phyloP scores from a whole-genome alignment of 306 rosid genomes.

The Datisca glomerata region DNA sequence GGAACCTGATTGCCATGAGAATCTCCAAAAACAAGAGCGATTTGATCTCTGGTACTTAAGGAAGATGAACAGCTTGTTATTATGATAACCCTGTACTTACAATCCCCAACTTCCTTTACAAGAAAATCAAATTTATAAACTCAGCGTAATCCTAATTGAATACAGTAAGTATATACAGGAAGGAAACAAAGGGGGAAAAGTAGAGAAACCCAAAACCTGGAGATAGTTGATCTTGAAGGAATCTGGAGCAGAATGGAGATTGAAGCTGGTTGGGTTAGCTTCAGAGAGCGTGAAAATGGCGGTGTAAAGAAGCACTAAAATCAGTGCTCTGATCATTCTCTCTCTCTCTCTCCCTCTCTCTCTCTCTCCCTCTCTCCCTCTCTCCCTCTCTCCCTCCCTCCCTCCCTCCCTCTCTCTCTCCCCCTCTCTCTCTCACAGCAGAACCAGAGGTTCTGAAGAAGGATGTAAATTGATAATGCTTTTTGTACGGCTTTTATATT shows the following conservation, averaged over 20 bases:
- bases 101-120: slow-evolving; percentile 1
- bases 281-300: slow-evolving; percentile 23
- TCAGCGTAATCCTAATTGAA: background rate
- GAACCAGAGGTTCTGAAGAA: no score
- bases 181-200: no score
- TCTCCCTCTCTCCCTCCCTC: no score
- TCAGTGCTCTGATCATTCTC: slow-evolving; percentile 13
- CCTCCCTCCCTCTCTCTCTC: no score
- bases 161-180: background rate
- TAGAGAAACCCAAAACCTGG: slow-evolving; percentile 17
- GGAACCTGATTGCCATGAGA: slow-evolving; percentile 13
- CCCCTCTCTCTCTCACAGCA: no score
- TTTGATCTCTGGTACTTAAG: background rate
- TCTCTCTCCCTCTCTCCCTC: no score
- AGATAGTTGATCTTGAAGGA: slow-evolving; percentile 19
- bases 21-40: slow-evolving; percentile 10
- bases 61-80: slow-evolving; percentile 11
- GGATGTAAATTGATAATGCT: no score
- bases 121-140: background rate
- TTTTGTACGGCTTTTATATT: no score
- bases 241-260: slow-evolving; percentile 28
- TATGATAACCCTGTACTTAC: slow-evolving; percentile 4
- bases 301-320: slow-evolving; percentile 14
- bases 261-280: slow-evolving; percentile 15
- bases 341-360: no score